Conservation (phyloP, 2,329 filamentous ascomycete genomes). For the Ophiostoma sp. region DNA sequence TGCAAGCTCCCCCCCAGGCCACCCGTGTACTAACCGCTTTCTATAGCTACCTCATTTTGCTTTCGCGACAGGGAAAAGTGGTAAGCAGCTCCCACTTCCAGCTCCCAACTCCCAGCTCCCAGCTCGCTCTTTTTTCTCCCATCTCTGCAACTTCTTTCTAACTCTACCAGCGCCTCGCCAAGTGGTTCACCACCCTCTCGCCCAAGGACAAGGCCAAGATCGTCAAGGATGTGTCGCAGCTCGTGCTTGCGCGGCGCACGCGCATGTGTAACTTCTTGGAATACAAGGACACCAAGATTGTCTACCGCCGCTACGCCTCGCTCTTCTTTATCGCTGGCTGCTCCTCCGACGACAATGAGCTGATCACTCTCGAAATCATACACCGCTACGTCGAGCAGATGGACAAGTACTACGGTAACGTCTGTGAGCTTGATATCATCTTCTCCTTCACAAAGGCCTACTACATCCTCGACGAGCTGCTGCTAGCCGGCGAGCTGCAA, state of each 20-base stretch:
- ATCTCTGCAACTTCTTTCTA: not conserved
- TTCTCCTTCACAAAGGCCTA: constrained; percentile 99
- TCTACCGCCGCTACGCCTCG: constrained; percentile 96
- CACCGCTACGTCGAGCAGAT: constrained; percentile 99
- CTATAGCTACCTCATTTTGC: constrained; percentile 92
- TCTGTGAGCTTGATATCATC: constrained; percentile 98
- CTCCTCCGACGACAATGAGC: constrained; percentile 93
- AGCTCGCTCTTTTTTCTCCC: no score
- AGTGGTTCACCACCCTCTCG: constrained; percentile 98
- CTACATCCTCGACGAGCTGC: constrained; percentile 94
- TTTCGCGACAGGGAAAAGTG: constrained; percentile 98
- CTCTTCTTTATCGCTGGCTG: constrained; percentile 99
- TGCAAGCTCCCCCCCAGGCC: not conserved
- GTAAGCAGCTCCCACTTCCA: constrained; percentile 50
- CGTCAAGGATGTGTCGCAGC: constrained; percentile 98
- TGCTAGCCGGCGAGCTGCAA: constrained; percentile 93
- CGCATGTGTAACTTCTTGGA: constrained; percentile 99
- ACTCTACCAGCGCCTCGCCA: constrained; percentile 74
- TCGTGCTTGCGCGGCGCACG: constrained; percentile 89
- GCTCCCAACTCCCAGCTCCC: no score
- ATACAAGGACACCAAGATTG: constrained; percentile 98
- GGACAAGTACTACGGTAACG: constrained; percentile 99
- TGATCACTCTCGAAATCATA: constrained; percentile 97
- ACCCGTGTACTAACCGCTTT: constrained; percentile 13
- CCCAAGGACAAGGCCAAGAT: constrained; percentile 99